Evolutionary conservation across 208 protist species (phyloP).

Genomic region (Crithidia brevicula): DNA sequence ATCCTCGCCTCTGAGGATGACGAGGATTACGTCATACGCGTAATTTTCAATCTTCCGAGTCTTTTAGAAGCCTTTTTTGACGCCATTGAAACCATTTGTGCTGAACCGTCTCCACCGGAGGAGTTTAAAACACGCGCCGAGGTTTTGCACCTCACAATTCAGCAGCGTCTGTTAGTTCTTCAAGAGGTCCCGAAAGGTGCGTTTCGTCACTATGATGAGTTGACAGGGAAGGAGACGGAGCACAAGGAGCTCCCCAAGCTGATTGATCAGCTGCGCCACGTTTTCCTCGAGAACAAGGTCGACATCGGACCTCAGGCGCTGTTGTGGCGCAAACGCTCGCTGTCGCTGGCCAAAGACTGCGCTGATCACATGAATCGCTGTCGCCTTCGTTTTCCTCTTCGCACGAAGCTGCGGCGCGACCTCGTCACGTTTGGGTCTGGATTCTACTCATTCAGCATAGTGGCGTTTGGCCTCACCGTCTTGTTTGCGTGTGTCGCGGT

Average conservation of each 20-base stretch:
- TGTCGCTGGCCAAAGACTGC: conserved; percentile 74
- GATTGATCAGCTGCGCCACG: conserved; percentile 58
- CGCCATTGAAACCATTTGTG: conserved; percentile 66
- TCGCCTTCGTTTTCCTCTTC: conserved; percentile 62
- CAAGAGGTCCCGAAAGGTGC: conserved; percentile 40
- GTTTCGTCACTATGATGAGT: conserved; percentile 40
- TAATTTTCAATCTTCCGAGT: conserved; percentile 60
- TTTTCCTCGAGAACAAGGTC: conserved; percentile 82
- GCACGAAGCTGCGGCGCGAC: conserved; percentile 49
- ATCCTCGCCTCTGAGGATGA: conserved; percentile 91
- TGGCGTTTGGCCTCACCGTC: conserved; percentile 54
- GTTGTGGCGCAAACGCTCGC: conserved; percentile 71
- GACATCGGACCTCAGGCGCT: conserved; percentile 69
- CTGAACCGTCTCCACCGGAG: conserved; percentile 43
- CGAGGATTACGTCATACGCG: conserved; percentile 73
- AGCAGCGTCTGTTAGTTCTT: conserved; percentile 60
- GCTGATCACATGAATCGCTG: conserved; percentile 63
- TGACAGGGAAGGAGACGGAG: conserved; percentile 23
- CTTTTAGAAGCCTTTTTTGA: conserved; percentile 74
- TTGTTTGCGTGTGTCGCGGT: conserved; percentile 50
- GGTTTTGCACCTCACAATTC: conserved; percentile 65
- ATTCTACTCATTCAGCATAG: conserved; percentile 44
- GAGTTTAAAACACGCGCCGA: conserved; percentile 50
- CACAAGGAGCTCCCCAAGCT: conserved; percentile 73
- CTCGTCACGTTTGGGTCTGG: conserved; percentile 50